Conservation (phyloP, 2,329 filamentous ascomycete species). For the Conoideocrella luteorostrata region DNA sequence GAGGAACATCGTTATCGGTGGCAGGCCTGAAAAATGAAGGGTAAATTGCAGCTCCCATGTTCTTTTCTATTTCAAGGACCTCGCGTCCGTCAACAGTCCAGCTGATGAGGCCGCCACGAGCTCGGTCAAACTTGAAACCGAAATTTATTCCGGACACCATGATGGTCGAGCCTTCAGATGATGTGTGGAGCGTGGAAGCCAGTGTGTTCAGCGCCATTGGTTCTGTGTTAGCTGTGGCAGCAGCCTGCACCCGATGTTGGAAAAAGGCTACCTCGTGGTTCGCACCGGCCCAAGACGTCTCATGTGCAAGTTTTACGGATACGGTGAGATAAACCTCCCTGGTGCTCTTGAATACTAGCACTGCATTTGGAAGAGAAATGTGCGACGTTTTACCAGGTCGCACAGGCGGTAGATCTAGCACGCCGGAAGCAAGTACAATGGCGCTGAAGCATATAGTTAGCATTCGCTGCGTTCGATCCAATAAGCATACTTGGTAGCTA, state of each 20-base stretch:
- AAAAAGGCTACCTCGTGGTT: slow-evolving; percentile 51
- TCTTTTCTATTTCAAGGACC: slow-evolving; percentile 30
- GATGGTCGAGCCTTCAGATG: neutral
- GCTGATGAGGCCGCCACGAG: slow-evolving; percentile 34
- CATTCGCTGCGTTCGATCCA: neutral
- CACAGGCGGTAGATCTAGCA: slow-evolving; percentile 34
- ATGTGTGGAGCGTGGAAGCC: neutral
- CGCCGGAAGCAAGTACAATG: slow-evolving; percentile 15
- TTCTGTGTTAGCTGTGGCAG: slow-evolving; percentile 9
- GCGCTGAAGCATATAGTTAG: neutral
- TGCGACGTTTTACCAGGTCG: slow-evolving; percentile 27
- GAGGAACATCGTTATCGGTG: slow-evolving; percentile 57
- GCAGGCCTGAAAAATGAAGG: slow-evolving; percentile 56
- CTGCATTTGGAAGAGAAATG: neutral
- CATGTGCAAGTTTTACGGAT: slow-evolving; percentile 34
- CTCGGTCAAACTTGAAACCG: slow-evolving; percentile 37
- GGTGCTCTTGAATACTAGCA: slow-evolving; percentile 10
- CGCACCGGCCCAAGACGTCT: slow-evolving; percentile 42
- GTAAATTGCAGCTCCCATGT: slow-evolving; percentile 28
- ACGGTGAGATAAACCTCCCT: slow-evolving; percentile 39
- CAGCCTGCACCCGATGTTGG: slow-evolving; percentile 35
- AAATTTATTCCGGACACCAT: slow-evolving; percentile 17
- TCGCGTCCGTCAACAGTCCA: slow-evolving; percentile 31
- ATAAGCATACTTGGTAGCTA: neutral
- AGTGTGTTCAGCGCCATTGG: slow-evolving; percentile 2